Base-by-base conservation (phyloP, 176 grass and related monocot species). In the Carex myosuroides region DNA sequence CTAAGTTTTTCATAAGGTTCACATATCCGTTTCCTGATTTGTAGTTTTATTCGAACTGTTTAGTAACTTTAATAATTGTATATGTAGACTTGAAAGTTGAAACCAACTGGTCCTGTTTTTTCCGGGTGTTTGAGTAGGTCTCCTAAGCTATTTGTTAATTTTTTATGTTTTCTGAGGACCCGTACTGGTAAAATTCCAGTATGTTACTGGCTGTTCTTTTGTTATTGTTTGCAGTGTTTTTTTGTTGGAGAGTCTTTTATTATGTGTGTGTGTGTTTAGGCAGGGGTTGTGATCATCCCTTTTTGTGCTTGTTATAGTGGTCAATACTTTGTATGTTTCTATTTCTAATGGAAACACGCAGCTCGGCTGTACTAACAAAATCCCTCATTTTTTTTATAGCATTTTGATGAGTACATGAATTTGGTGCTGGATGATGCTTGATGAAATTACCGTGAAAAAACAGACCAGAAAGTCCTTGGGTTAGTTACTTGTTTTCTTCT, bases 381-480 rank as follows among this genome's bases (percentile, higher is more conserved):
- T 56, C 26, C 54, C 39, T 81, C 21, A 53, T n/a, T n/a, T 81
- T 5, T 81, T 61, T 62, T 78, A 68, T 79, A 99, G 96, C 93
- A 91, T 16, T 99, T 99, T 82, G 93, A 99, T 50, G 97, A 99
- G 87, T 99, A 99, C 88, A 99, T 99, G 97, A 99, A 99, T 80
- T 87, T 99, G 85, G 97, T 99, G 62, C 93, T 99, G 0, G 97
- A 99, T 56, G 96, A 99, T 78, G 96, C 93, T n/a, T 18, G 96
- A 99, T 80, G 93, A 98, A 90, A 84, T 94, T 66, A 93, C 94
- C 32, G 54, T 98, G 60, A 98, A 94, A 85, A 98, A 98, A 61
- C 87, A 94, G 63, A 94, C 89, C 33, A 96, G 84, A 85, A 99
- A 99, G 84, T 30, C 88, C 22, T 83, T 99, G 85, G 96, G 88